phyloP scores from a whole-genome alignment of 2,329 filamentous ascomycete genomes.

The Penicillium sp. region DNA sequence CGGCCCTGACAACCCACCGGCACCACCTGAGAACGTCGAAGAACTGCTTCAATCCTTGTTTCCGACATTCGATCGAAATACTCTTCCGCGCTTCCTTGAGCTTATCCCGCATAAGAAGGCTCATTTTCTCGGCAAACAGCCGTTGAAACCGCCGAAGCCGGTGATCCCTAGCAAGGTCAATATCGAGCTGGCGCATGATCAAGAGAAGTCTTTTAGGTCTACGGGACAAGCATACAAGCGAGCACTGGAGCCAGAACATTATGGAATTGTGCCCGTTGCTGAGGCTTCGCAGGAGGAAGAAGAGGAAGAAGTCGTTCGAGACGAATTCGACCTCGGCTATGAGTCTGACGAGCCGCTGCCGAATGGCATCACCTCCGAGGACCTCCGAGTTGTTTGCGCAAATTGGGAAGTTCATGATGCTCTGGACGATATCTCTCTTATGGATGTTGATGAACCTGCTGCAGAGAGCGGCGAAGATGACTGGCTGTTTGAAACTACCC shows the following conservation, averaged over 20 bases:
- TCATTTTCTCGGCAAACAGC: slow-evolving; percentile 77
- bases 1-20: slow-evolving; percentile 65
- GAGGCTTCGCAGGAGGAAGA: slow-evolving; percentile 53
- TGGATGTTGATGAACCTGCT: slow-evolving; percentile 36
- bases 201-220: slow-evolving; percentile 84
- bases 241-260: slow-evolving; percentile 58
- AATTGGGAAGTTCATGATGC: slow-evolving; percentile 78
- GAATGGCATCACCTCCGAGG: slow-evolving; percentile 75
- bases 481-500: slow-evolving; percentile 53
- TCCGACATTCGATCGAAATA: slow-evolving; percentile 77
- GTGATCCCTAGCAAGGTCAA: slow-evolving; percentile 86
- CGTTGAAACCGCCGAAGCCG: slow-evolving; percentile 77
- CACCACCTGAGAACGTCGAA: slow-evolving; percentile 72
- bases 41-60: slow-evolving; percentile 80
- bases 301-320: slow-evolving; percentile 53
- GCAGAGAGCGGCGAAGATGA: slow-evolving; percentile 48
- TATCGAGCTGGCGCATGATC: slow-evolving; percentile 82
- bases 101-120: slow-evolving; percentile 82
- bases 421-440: slow-evolving; percentile 58
- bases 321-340: slow-evolving; percentile 58
- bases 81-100: slow-evolving; percentile 78
- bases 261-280: slow-evolving; percentile 57
- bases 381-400: slow-evolving; percentile 83
- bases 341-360: slow-evolving; percentile 66
- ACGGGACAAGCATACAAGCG: slow-evolving; percentile 63